Base-by-base conservation (phyloP, 164 flowering plant genomes). In the Paratinospora sagittata region DNA sequence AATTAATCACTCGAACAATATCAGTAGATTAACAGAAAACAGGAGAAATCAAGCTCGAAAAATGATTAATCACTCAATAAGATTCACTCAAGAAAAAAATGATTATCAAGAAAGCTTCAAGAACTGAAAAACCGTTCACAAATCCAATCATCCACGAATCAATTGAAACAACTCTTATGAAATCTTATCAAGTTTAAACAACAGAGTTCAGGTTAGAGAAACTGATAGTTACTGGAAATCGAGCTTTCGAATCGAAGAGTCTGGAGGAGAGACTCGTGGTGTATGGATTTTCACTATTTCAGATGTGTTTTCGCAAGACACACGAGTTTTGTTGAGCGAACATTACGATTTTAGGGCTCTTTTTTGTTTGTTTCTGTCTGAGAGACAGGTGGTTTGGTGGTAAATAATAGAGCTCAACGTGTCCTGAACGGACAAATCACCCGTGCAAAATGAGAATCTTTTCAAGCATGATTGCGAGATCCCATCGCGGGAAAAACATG, bases 191-290 rank as follows among this genome's bases (percentile, higher is more conserved):
- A 11, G 21, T n/a, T 19, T 9, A 36, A 55, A 55, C 24, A 14
- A n/a, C 4, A 36, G 3, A 19, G 0, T 8, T 36, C 2, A 36
- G 41, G 55, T n/a, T 24, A n/a, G 55, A 8, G 33, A 45, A 34
- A 0, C 9, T 12, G 10, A 26, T 0, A 26, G 34, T 9, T 34
- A 57, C 23, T 3, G 33, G 16, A 10, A 19, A 14, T 37, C 23
- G 52, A 61, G 17, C 62, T 30, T 30, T 61, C 34, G 11, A 72
- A 65, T 30, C 19, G 77, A 74, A 74, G 73, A 36, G 16, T 74
- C 77, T 58, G 58, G 77, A 74, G 61, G 60, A 58, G 21, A 17
- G 63, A 69, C 41, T 74, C 39, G 73, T 64, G 77, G 73, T 70
- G 55, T 73, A 65, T 3, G 70, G 47, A 65, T 58, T 64, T 69